Evolutionary conservation across 1,284 basidiomycete genomes (phyloP), one percentile per base, ranked within the genome.

Genomic region (Ustilago vetiveriae): DNA sequence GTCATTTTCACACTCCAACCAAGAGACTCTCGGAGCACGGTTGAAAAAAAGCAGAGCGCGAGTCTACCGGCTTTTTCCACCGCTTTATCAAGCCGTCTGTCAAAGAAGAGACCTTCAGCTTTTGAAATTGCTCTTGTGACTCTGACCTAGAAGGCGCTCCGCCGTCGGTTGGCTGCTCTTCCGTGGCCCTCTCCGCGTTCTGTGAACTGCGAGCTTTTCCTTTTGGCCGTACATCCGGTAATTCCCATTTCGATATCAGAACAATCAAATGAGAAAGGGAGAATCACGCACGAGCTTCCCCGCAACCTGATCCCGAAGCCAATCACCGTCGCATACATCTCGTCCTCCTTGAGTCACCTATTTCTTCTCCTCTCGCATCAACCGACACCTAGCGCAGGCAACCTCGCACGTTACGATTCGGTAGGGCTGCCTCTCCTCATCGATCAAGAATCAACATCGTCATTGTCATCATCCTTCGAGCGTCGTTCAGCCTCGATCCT

Each of bases 61-160:
- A 37, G 17, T 9, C 36, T 37, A 7, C 42, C 51, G 51, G 51
- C 51, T 46, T 54, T 40, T n/a, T n/a, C n/a, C n/a, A n/a, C n/a
- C n/a, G n/a, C n/a, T n/a, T n/a, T n/a, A n/a, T n/a, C n/a, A n/a
- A n/a, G n/a, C n/a, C n/a, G n/a, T n/a, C n/a, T n/a, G n/a, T n/a
- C n/a, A n/a, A n/a, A n/a, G n/a, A n/a, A n/a, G n/a, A n/a, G n/a
- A n/a, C n/a, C n/a, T n/a, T n/a, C n/a, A n/a, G n/a, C 7, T 29
- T 29, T 29, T 13, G 6, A 13, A 29, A 7, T 29, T 49, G 50
- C 58, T 41, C 58, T 62, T 50, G 51, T 55, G 58, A 62, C 58
- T 62, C 51, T 62, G 58, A 49, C 58, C n/a, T n/a, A n/a, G n/a
- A n/a, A 54, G 24, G 57, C 14, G 11, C 40, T 13, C n/a, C n/a